Evolutionary conservation across 257 asterid species (phyloP).

Genomic region (Solanum chilense): DNA sequence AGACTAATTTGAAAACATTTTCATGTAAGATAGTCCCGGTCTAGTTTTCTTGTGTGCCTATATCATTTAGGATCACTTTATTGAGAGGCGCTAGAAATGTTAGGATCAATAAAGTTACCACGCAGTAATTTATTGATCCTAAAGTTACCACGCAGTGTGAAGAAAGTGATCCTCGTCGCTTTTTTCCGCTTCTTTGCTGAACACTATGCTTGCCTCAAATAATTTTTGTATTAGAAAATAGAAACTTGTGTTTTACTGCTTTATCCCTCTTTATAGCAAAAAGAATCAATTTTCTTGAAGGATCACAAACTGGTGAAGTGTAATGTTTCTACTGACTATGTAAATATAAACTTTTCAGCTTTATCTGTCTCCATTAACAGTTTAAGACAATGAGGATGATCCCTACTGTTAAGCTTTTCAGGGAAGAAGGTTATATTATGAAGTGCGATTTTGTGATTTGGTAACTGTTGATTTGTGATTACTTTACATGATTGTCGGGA

Average conservation of each 20-base stretch:
- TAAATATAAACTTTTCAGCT: neutral
- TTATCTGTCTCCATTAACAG: neutral
- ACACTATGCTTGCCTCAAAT: neutral
- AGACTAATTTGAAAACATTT: neutral
- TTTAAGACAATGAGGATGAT: neutral
- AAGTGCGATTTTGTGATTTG: neutral
- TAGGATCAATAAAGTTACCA: too few species aligned
- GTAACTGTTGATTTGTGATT: neutral
- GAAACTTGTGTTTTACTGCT: neutral
- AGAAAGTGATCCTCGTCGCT: too few species aligned
- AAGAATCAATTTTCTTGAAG: neutral
- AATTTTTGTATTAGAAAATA: neutral
- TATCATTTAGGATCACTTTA: neutral
- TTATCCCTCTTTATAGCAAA: neutral
- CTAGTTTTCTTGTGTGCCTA: neutral
- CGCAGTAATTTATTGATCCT: too few species aligned
- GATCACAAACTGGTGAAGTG: neutral
- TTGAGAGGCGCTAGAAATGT: neutral
- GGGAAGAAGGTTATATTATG: neutral
- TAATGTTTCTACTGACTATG: neutral
- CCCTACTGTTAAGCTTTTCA: neutral
- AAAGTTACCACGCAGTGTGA: too few species aligned
- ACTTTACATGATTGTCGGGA: neutral
- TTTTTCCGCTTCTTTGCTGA: neutral
- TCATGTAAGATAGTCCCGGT: neutral